Evolutionary conservation across 1,284 basidiomycete species (phyloP), one percentile per base, ranked within the genome.

Genomic region (Vanrija sp.): DNA sequence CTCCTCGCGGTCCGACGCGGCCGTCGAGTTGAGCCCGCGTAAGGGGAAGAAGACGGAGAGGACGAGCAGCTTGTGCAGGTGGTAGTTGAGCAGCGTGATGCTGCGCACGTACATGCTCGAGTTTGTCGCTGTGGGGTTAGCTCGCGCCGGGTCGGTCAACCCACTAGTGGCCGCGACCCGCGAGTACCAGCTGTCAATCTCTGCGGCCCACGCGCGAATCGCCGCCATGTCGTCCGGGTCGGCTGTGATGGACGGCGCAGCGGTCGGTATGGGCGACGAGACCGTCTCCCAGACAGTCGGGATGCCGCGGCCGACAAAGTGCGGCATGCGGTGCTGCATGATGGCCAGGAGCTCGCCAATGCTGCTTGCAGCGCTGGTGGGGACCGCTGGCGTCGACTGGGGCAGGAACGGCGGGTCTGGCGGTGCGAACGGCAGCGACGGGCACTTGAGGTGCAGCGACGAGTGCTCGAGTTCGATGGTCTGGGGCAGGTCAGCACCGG

Each of bases 391-490:
- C 8, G 50, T 14, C 3, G 27, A 10, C 6, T 23, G n/a, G 9
- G 45, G 44, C 1, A 53, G 45, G 47, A 59, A 62, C 6, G 53
- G 60, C 12, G 54, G 60, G 39, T 58, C 39, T 3, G 59, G 59
- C 1, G 59, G 59, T 0, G 45, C 27, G 6, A 43, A 36, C 3
- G 59, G 59, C 5, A 62, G 51, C 4, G 60, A 57, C 1, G 60
- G 60, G 42, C 54, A 57, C 15, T 53, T 56, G 39, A 62, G 55
- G 38, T 62, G 60, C 4, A 62, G 48, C 6, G 57, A 59, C 8
- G 57, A 62, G 46, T 62, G 60, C 35, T 62, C 60, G 14, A 62
- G 55, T 31, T 62, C 60, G 39, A 62, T 59, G 0, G 60, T 62
- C 54, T 61, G 52, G 14, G 12, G n/a, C n/a, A n/a, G n/a, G 43